These are phyloP conservation scores for Calocera viscosa DNA, from an alignment of 768 basidiomycete genomes.

Conservation along the genomic window DNA sequence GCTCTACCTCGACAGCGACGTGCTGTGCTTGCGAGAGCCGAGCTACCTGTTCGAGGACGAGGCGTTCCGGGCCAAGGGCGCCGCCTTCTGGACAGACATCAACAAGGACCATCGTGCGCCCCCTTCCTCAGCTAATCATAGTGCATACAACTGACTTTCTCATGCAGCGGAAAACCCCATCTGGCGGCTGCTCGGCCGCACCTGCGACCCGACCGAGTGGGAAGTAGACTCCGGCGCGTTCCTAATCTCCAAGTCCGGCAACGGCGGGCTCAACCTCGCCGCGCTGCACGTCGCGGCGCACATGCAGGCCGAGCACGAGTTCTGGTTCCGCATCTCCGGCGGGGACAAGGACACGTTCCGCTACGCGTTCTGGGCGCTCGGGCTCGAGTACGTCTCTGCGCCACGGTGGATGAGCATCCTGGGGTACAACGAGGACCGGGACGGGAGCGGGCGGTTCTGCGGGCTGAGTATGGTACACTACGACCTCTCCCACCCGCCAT, in stretches of 20 bases:
- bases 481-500: constrained; percentile 5
- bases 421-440: constrained; percentile 7
- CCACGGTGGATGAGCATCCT: constrained; percentile 24
- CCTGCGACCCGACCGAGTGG: constrained; percentile 27
- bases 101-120: constrained; percentile 28
- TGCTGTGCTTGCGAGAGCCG: constrained; percentile 29
- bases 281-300: constrained; percentile 28
- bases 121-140: not conserved
- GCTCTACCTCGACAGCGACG: constrained; percentile 33
- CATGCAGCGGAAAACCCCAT: constrained; percentile 32
- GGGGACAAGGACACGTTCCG: constrained; percentile 22
- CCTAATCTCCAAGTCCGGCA: constrained; percentile 32
- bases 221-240: constrained; percentile 33
- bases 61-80: constrained; percentile 23
- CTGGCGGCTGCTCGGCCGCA: constrained; percentile 29
- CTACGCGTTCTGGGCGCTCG: constrained; percentile 30
- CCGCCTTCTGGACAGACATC: constrained; percentile 35
- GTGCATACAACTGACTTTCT: not conserved
- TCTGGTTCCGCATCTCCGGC: constrained; percentile 32
- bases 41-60: constrained; percentile 28
- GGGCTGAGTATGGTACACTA: constrained; percentile 4
- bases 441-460: not conserved
- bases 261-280: constrained; percentile 30
- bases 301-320: constrained; percentile 30
- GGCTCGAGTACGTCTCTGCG: constrained; percentile 23